Percentiles rank a stretch among this genome's conserved stretches.
These are phyloP conservation scores for Tolypocladium endophyticum DNA, from an alignment of 2,329 filamentous ascomycete genomes.

Conservation along the genomic window DNA sequence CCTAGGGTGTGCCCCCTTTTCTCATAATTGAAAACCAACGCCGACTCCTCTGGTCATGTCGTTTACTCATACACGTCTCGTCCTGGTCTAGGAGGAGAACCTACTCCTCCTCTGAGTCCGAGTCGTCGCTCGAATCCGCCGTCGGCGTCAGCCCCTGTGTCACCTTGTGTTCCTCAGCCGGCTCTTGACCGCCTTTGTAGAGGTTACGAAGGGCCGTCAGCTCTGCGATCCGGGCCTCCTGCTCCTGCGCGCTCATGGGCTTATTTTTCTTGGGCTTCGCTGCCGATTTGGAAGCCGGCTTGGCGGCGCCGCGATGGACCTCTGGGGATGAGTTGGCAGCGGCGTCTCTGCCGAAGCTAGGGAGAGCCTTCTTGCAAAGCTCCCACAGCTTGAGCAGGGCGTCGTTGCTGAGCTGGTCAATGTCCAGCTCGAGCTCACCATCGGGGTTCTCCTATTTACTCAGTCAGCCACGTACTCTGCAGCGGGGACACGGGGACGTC, in stretches of 20 bases:
- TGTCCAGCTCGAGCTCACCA: conserved; percentile 49
- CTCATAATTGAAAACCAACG: conserved; percentile 5
- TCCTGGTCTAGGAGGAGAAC: conserved; percentile 1
- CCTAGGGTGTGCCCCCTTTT: background rate
- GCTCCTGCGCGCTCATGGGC: conserved; percentile 62
- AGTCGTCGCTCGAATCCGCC: conserved; percentile 30
- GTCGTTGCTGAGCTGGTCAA: conserved; percentile 45
- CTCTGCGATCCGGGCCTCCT: conserved; percentile 53
- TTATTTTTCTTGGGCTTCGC: conserved; percentile 62
- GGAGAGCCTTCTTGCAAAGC: conserved; percentile 31
- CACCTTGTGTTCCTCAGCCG: conserved; percentile 14
- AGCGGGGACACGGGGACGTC: background rate
- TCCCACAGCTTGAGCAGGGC: conserved; percentile 42
- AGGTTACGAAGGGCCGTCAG: conserved; percentile 43
- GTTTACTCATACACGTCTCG: conserved; percentile 1
- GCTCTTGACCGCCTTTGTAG: conserved; percentile 24
- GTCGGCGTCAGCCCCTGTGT: conserved; percentile 15
- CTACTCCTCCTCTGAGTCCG: conserved; percentile 38
- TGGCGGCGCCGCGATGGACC: conserved; percentile 15
- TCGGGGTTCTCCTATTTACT: conserved; percentile 42
- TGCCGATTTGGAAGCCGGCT: conserved; percentile 18
- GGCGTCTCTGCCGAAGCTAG: conserved; percentile 26
- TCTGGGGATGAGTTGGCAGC: conserved; percentile 18
- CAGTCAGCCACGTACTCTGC: background rate
- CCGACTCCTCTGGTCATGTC: conserved; percentile 6